Evolutionary conservation across 805 yeast genomes (phyloP), one percentile per base, ranked within the genome.

Genomic region (Candida boleticola): DNA sequence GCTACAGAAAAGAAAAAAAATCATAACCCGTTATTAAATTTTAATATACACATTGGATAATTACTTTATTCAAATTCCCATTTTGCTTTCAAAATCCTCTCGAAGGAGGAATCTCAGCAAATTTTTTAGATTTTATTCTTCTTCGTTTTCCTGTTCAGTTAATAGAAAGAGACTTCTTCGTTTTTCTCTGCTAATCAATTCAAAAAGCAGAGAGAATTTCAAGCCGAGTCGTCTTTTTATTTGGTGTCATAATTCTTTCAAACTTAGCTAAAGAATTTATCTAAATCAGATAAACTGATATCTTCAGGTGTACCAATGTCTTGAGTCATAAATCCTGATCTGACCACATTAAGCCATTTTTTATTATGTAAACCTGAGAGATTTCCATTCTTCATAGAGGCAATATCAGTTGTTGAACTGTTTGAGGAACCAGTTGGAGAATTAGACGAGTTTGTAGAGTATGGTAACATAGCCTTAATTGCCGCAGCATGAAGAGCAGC

Each of bases 231-330:
- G n/a, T n/a, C n/a, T n/a, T n/a, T n/a, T n/a, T n/a, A n/a, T n/a
- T n/a, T n/a, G n/a, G n/a, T n/a, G n/a, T n/a, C n/a, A n/a, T n/a
- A n/a, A n/a, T n/a, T n/a, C n/a, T n/a, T n/a, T n/a, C n/a, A n/a
- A n/a, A n/a, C n/a, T n/a, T 19, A 36, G 22, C 53, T 53, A 40
- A 68, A 68, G 42, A 66, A 66, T 46, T 68, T 66, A 49, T 71
- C 76, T 49, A 71, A 59, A 43, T 86, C 95, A 36, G 86, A 84
- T 54, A 85, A 69, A 20, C 89, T 80, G 21, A 82, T 73, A 50
- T 84, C 85, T 63, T 86, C 95, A 5, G 95, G 95, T 29, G 85
- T 72, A 26, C 80, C 84, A 51, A 86, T 85, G 47, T 85, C 92
- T 57, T 84, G 86, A 39, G 83, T 75, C 57, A 85, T 69, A 59